Evolutionary conservation across 2,329 filamentous ascomycete genomes (phyloP), one percentile per base, ranked within the genome.

Genomic region (Botrytis porri): DNA sequence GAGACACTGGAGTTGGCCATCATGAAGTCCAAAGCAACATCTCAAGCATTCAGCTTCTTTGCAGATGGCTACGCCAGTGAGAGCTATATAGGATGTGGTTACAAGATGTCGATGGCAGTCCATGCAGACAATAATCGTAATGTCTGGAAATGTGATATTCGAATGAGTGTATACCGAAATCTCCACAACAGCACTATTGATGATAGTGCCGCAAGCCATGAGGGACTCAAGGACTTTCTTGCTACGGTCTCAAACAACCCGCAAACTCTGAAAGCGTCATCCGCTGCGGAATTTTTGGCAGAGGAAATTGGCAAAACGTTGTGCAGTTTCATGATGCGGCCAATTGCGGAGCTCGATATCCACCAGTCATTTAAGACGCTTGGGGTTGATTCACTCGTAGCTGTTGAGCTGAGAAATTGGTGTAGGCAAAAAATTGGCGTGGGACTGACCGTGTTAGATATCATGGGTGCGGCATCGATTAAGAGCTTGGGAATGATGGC

Each of bases 401-500:
- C 67, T 16, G 41, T 62, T 59, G 67, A 70, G 54, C 59, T 70
- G 37, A 54, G 67, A 59, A 61, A 60, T 32, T 62, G 67, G 67
- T 61, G 48, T 8, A 41, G 14, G n/a, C 35, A 59, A 9, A 59
- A 25, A 25, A 29, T 70, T n/a, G 57, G 10, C 35, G 60, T 35
- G 16, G 57, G 43, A n/a, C 16, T 62, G 29, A 25, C 67, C 6
- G 57, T 70, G 32, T 25, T 62, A 16, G 39, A 70, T 6, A 39
- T 70, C 14, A 29, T 45, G n/a, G 67, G n/a, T n/a, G 54, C 29
- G 10, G 66, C 18, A 35, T 57, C 43, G 18, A 69, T 69, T 16
- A 25, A 69, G 22, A 35, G 37, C 7, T 22, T 43, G 4, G 66
- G 35, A 41, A 32, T 29, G 48, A 57, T 59, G 25, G 66, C 66